These are phyloP conservation scores for Phaffia australis DNA, from an alignment of 768 basidiomycete species.

Conservation along the genomic window DNA sequence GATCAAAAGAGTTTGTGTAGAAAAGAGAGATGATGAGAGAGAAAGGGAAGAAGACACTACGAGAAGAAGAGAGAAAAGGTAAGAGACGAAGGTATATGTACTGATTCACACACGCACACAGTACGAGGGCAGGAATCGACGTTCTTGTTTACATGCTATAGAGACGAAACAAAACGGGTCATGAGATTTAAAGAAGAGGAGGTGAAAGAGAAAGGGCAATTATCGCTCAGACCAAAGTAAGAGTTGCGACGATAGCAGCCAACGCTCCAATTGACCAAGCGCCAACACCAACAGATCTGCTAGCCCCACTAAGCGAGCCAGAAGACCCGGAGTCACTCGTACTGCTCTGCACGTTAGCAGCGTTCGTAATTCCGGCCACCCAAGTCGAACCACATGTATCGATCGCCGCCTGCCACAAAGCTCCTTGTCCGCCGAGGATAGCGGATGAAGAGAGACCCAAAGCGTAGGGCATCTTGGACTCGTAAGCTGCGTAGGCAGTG, in stretches of 20 bases:
- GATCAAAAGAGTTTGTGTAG: background rate
- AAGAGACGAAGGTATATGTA: background rate
- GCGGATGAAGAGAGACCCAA: constrained; percentile 57
- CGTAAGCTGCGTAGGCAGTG: constrained; percentile 63
- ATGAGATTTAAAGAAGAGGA: background rate
- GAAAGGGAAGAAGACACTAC: background rate
- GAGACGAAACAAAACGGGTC: background rate
- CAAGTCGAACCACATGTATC: constrained; percentile 60
- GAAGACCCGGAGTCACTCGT: background rate
- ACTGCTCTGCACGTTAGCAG: background rate
- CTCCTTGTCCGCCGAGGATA: constrained; percentile 55
- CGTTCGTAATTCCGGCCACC: constrained; percentile 36
- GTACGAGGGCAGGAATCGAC: background rate
- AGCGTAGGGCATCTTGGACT: constrained; percentile 59
- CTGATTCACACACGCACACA: background rate
- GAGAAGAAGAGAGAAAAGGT: background rate
- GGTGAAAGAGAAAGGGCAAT: background rate
- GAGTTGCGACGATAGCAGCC: background rate
- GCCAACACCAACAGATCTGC: background rate
- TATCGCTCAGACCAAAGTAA: background rate
- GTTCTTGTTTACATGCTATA: background rate
- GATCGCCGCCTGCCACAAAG: constrained; percentile 54
- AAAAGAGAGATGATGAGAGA: background rate
- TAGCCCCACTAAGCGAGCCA: background rate
- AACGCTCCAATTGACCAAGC: background rate